A percentile compares a stretch with the other conserved stretches of the same genome.
Evolutionary conservation across 2,329 filamentous ascomycete genomes (phyloP).

Genomic region (Lizonia empirigonia): DNA sequence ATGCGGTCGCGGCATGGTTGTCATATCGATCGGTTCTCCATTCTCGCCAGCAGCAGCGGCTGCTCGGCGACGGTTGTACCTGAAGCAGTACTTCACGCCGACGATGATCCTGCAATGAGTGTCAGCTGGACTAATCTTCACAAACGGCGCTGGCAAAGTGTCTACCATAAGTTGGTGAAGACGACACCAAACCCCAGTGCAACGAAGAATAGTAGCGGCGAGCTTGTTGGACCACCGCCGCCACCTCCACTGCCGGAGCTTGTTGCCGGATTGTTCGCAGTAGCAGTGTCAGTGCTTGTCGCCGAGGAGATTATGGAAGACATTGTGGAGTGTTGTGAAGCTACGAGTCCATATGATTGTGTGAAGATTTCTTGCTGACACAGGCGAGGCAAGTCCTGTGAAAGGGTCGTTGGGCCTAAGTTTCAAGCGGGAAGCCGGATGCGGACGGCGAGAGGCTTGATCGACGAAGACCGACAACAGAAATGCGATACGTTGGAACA

Average conservation of each 20-base stretch:
- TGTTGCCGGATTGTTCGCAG: conserved; percentile 3
- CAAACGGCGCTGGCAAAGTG: conserved; percentile 11
- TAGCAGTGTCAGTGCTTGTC: neutral
- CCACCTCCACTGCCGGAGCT: conserved; percentile 27
- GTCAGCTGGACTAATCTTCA: conserved; percentile 29
- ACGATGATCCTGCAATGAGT: conserved; percentile 84
- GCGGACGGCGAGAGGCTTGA: conserved; percentile 9
- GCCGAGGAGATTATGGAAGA: conserved; percentile 23
- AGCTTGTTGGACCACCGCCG: conserved; percentile 64
- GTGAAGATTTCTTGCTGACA: conserved; percentile 5
- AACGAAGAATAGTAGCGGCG: conserved; percentile 87
- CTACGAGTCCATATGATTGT: conserved; percentile 25
- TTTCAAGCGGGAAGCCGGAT: conserved; percentile 10
- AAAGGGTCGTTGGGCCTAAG: neutral
- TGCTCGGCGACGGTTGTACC: conserved; percentile 94
- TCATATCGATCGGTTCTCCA: conserved; percentile 81
- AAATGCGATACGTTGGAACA: neutral
- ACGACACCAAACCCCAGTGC: conserved; percentile 96
- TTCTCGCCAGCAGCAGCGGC: conserved; percentile 76
- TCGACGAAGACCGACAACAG: conserved; percentile 7
- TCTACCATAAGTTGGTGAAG: conserved; percentile 97
- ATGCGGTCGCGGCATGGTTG: conserved; percentile 83
- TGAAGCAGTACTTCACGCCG: conserved; percentile 98
- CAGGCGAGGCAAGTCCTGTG: neutral
- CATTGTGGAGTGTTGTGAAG: conserved; percentile 25